These are phyloP conservation scores for Melampsora larici-populina DNA, from an alignment of 1,284 basidiomycete genomes.

Conservation along the genomic window DNA sequence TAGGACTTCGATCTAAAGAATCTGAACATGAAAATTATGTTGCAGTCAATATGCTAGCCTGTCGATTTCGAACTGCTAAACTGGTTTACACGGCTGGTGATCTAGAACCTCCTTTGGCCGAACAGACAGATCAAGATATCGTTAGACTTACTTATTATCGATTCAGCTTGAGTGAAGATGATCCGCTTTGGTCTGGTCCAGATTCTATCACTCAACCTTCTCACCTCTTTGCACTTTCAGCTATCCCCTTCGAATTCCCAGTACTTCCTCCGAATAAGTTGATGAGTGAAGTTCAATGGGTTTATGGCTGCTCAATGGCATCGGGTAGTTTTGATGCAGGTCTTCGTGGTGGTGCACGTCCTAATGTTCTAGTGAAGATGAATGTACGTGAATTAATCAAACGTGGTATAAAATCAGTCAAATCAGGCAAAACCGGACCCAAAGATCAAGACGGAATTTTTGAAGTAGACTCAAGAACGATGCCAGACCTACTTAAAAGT, in stretches of 20 bases:
- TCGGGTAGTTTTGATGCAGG: slow-evolving; percentile 57
- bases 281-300: slow-evolving; percentile 54
- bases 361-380: slow-evolving; percentile 58
- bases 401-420: slow-evolving; percentile 48
- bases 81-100: slow-evolving; percentile 59
- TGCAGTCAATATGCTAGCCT: slow-evolving; percentile 57
- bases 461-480: slow-evolving; percentile 55
- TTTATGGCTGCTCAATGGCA: slow-evolving; percentile 57
- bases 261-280: slow-evolving; percentile 53
- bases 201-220: slow-evolving; percentile 51
- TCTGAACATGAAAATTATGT: slow-evolving; percentile 10
- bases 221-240: slow-evolving; percentile 56
- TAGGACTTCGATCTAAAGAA: slow-evolving; percentile 39
- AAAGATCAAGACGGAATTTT: slow-evolving; percentile 6
- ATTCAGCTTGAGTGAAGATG: slow-evolving; percentile 55
- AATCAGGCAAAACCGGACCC: slow-evolving; percentile 44
- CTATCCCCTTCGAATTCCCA: slow-evolving; percentile 59
- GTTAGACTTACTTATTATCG: slow-evolving; percentile 49
- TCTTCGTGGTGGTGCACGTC: slow-evolving; percentile 58
- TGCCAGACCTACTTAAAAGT: slow-evolving; percentile 53
- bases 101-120: slow-evolving; percentile 49
- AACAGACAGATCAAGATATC: slow-evolving; percentile 5
- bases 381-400: slow-evolving; percentile 54
- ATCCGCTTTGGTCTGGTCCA: slow-evolving; percentile 57
- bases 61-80: slow-evolving; percentile 57